Evolutionary conservation across 306 rosid species (phyloP).

Genomic region (Quercus agrifolia): DNA sequence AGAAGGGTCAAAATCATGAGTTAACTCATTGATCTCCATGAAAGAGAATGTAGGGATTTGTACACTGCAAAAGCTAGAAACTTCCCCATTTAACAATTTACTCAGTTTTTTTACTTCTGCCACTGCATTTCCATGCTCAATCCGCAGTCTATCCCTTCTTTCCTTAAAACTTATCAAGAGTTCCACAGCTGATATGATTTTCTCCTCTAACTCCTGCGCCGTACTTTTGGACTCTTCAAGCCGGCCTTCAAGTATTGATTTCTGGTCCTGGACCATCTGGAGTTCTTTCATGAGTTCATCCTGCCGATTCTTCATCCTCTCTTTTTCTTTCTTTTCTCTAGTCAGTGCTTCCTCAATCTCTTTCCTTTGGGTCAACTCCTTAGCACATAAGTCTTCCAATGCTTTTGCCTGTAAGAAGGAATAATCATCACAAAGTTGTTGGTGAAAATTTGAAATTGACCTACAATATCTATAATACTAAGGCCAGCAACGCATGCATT

Average conservation of each 20-base stretch:
- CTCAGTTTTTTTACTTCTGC: conserved; percentile 48
- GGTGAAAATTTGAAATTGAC: conserved; percentile 20
- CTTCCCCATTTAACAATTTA: conserved; percentile 37
- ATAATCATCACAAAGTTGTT: conserved; percentile 22
- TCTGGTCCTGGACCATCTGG: conserved; percentile 44
- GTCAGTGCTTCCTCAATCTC: conserved; percentile 53
- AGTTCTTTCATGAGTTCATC: conserved; percentile 45
- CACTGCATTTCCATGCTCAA: conserved; percentile 50
- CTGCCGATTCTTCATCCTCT: conserved; percentile 38
- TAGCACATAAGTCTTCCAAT: conserved; percentile 41
- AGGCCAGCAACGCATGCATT: conserved; percentile 1
- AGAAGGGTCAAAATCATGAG: conserved; percentile 76
- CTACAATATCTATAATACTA: conserved; percentile 16
- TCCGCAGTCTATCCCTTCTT: conserved; percentile 57
- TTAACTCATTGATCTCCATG: conserved; percentile 82
- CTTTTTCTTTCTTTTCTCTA: conserved; percentile 49
- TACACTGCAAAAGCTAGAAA: conserved; percentile 29
- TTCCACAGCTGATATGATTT: conserved; percentile 64
- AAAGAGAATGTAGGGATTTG: conserved; percentile 79
- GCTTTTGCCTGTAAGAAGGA: conserved; percentile 53
- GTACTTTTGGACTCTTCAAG: conserved; percentile 41
- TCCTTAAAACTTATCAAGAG: conserved; percentile 84
- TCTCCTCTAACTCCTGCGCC: conserved; percentile 74
- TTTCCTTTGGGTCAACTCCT: conserved; percentile 52
- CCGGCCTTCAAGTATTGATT: conserved; percentile 40